Base-by-base conservation (phyloP, 371 early-diverging fungal species). In the Mucor plumbeus region DNA sequence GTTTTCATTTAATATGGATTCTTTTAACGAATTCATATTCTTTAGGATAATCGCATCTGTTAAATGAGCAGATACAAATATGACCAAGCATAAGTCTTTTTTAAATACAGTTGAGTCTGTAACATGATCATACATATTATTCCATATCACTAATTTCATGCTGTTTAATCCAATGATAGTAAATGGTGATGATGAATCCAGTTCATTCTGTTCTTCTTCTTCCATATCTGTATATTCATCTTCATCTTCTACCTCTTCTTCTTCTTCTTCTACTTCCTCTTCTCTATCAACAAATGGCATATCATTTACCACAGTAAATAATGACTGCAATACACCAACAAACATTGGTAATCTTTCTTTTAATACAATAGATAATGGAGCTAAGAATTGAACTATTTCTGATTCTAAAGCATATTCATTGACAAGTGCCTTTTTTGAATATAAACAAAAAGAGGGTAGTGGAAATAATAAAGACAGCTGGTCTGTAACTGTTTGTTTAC, bases 251-350 rank as follows among this genome's bases (percentile, higher is more conserved):
- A 43, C 55, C 1, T 54, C 55, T 0, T 43, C 40, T 0, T 63
- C 68, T 0, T 47, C 40, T 1, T 48, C 57, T 0, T 36, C 44
- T 5, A 61, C 62, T 3, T 38, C 17, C 10, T 64, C 26, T 13
- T 57, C 41, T 26, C 36, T 17, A 48, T 48, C 39, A 34, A 17
- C 34, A 55, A 65, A 59, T 6, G 69, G 61, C 50, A 69, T 56
- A 17, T 73, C 73, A 61, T 64, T 47, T 1, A 70, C 70, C 7
- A 64, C 70, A 15, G 64, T 64, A 34, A 67, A 60, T 50, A 73
- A 34, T 11, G 73, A 73, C 15, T 73, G 73, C 17, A 73, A 38
- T 14, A 73, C 66, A 36, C 73, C 70, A 8, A 67, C 69, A 73
- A 73, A 63, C 64, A 69, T 70, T 1, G 73, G 69, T 53, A 73